Evolutionary conservation across 2,329 filamentous ascomycete genomes (phyloP).

Genomic region (Arthrobotrys musiformis): DNA sequence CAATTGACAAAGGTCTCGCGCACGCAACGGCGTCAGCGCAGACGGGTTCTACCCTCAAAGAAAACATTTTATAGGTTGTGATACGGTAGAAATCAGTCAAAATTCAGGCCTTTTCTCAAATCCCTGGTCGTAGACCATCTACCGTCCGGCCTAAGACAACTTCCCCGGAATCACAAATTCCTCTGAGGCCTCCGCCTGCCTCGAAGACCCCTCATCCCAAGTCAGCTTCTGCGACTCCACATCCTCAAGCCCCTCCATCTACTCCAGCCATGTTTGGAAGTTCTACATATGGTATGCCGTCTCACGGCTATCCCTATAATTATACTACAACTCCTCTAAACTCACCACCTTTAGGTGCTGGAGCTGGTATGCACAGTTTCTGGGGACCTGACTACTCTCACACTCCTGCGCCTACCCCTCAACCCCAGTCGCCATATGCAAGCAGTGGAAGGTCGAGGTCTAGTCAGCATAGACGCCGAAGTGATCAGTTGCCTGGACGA

Average conservation of each 20-base stretch:
- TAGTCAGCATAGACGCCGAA: conserved; percentile 47
- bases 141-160: conserved; percentile 55
- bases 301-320: conserved; percentile 55
- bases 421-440: conserved; percentile 52
- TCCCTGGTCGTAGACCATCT: conserved; percentile 55
- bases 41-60: conserved; percentile 39
- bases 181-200: conserved; percentile 50
- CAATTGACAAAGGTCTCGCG: conserved; percentile 31
- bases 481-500: conserved; percentile 52
- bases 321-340: conserved; percentile 56
- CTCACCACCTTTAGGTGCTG: conserved; percentile 56
- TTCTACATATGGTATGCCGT: conserved; percentile 56
- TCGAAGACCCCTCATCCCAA: conserved; percentile 55
- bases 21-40: conserved; percentile 54
- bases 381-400: conserved; percentile 52
- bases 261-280: conserved; percentile 51
- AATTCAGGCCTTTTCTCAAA: conserved; percentile 55
- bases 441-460: conserved; percentile 48
- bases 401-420: conserved; percentile 55
- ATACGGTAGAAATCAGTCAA: conserved; percentile 54
- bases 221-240: conserved; percentile 55
- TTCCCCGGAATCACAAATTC: conserved; percentile 55
- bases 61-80: conserved; percentile 53
- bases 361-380: conserved; percentile 55
- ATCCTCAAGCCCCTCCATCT: conserved; percentile 48